Evolutionary conservation across 768 basidiomycete genomes (phyloP), one percentile per base, ranked within the genome.

Genomic region (Suillus paluster): DNA sequence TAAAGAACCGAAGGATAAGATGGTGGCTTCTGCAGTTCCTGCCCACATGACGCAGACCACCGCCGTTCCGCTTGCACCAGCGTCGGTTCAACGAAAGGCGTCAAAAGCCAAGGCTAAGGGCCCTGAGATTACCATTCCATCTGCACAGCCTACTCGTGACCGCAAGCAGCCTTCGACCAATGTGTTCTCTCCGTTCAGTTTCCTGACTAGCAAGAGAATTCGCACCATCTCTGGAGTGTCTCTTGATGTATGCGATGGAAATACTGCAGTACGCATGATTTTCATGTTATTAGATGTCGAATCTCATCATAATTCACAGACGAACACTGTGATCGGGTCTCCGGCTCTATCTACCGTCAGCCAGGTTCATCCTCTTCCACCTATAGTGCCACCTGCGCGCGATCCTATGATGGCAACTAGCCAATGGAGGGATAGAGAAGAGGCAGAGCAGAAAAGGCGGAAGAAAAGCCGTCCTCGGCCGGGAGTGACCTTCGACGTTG

Each of bases 161-260:
- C 75, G 78, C 38, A 82, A 75, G 59, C 78, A 79, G 61, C 69
- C 78, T 11, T 77, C 75, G 21, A 73, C 81, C 36, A 83, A 80
- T 58, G 79, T 85, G 23, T 86, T 87, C 66, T 83, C 82, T 19
- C 84, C 89, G 1, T 89, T 91, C 73, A 84, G 85, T 48, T 81
- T 90, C 67, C 65, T 91, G 65, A 77, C 77, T 25, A 79, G 79
- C 42, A 87, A 83, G 69, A 80, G 84, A 67, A 81, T 87, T 70
- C 84, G 87, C 36, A 87, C 88, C 8, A 78, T 93, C 45, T 93
- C 92, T 17, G 81, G 84, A 41, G 87, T 86, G 38, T 94, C 92
- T 45, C 78, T 90, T 36, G 92, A 94, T 71, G 92, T 90, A 27
- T 83, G 86, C 66, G 86, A 92, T 68, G 92, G 92, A 41, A 76